Evolutionary conservation across 768 basidiomycete genomes (phyloP).

Genomic region (Boletus vermiculosoides): DNA sequence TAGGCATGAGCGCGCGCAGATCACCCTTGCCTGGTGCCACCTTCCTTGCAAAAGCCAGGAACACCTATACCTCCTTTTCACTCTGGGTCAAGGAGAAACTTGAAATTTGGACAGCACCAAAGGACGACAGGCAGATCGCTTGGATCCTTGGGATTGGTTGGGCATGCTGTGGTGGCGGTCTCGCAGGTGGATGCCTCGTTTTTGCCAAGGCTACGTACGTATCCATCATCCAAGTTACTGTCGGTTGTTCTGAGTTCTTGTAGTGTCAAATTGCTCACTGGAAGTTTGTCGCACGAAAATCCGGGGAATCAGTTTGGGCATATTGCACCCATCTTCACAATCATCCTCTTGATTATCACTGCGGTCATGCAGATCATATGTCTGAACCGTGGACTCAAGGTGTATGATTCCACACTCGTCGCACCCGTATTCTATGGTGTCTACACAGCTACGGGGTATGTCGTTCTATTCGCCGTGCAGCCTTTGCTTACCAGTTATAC

Average conservation of each 20-base stretch:
- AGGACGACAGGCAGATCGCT: slow-evolving; percentile 80
- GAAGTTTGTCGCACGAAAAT: slow-evolving; percentile 74
- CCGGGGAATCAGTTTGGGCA: slow-evolving; percentile 88
- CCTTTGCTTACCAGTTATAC: slow-evolving; percentile 5
- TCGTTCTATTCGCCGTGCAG: slow-evolving; percentile 1
- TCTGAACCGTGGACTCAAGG: slow-evolving; percentile 84
- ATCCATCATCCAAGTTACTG: neutral
- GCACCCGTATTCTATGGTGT: slow-evolving; percentile 95
- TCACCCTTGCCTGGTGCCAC: slow-evolving; percentile 18
- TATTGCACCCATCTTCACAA: slow-evolving; percentile 74
- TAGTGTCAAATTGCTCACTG: slow-evolving; percentile 80
- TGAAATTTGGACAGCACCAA: slow-evolving; percentile 73
- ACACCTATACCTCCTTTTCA: slow-evolving; percentile 47
- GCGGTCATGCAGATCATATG: slow-evolving; percentile 91
- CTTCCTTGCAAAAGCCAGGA: slow-evolving; percentile 35
- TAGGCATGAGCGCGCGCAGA: slow-evolving; percentile 37
- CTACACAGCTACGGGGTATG: slow-evolving; percentile 79
- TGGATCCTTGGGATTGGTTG: slow-evolving; percentile 94
- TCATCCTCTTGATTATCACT: slow-evolving; percentile 58
- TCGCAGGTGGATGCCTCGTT: slow-evolving; percentile 87
- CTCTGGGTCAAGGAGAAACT: slow-evolving; percentile 57
- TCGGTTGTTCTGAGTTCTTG: slow-evolving; percentile 8
- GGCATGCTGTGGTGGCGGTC: slow-evolving; percentile 89
- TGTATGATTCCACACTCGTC: slow-evolving; percentile 88
- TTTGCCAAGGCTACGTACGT: slow-evolving; percentile 57